These are phyloP conservation scores for Xylaria scruposa DNA, from an alignment of 495 filamentous ascomycete genomes.

Conservation along the genomic window DNA sequence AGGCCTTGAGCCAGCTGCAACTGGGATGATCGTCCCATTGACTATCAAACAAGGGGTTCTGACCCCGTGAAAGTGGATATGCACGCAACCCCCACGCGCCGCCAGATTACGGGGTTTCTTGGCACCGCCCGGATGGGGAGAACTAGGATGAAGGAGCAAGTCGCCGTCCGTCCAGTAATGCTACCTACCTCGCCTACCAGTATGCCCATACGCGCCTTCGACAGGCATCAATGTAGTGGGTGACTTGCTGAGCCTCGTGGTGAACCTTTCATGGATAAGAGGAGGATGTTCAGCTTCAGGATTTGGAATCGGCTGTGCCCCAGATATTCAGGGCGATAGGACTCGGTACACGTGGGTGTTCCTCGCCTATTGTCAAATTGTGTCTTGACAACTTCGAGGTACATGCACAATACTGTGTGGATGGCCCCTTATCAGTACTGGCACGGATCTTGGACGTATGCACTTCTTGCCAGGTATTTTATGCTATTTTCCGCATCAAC, in stretches of 20 bases:
- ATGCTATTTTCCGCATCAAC: conserved; percentile 16
- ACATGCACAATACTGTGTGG: conserved; percentile 19
- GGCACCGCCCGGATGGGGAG: conserved; percentile 13
- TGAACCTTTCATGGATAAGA: background rate
- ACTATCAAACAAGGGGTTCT: conserved; percentile 18
- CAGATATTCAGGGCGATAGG: conserved; percentile 14
- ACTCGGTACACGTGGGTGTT: background rate
- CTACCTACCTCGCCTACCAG: background rate
- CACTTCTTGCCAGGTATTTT: background rate
- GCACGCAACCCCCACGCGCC: conserved; percentile 26
- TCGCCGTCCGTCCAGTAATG: conserved; percentile 11
- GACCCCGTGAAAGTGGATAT: conserved; percentile 15
- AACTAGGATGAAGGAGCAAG: conserved; percentile 5
- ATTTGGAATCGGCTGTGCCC: conserved; percentile 23
- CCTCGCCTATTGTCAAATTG: background rate
- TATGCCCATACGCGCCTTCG: conserved; percentile 1
- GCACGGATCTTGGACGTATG: background rate
- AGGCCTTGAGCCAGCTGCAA: conserved; percentile 8
- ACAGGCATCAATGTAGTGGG: background rate
- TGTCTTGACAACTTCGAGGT: background rate
- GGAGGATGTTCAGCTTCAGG: conserved; percentile 13
- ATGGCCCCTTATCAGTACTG: background rate
- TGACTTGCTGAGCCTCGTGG: conserved; percentile 13
- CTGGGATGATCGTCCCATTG: conserved; percentile 26
- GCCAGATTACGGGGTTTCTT: conserved; percentile 28